A percentile compares a stretch with the other conserved stretches of the same genome.
Evolutionary conservation across 75 land plant species (phyloP).

Genomic region (Pseudotsuga menziesii): DNA sequence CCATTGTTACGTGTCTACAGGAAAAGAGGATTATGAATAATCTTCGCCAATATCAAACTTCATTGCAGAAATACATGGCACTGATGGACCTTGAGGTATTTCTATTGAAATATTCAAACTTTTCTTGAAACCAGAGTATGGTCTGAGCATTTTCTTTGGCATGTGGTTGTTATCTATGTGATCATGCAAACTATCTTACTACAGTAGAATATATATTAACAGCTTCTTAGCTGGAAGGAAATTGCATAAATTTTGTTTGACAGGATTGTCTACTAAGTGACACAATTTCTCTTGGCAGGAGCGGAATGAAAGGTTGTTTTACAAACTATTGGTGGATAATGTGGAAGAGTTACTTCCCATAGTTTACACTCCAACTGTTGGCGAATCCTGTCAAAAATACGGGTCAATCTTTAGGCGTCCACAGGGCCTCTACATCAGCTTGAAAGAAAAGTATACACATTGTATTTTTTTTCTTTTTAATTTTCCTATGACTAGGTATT

Average conservation of each 20-base stretch:
- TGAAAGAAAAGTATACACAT: slow-evolving; percentile 69
- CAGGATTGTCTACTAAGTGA: neutral
- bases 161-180: too few species aligned
- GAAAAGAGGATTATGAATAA: slow-evolving; percentile 66
- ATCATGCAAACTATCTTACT: too few species aligned
- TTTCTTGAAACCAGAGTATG: neutral
- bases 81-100: slow-evolving; percentile 91
- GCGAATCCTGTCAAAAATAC: slow-evolving; percentile 92
- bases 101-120: neutral
- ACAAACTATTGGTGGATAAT: slow-evolving; percentile 83
- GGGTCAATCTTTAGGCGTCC: slow-evolving; percentile 68
- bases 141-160: neutral
- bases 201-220: too few species aligned
- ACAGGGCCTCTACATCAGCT: slow-evolving; percentile 86
- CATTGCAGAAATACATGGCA: slow-evolving; percentile 86
- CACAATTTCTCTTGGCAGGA: slow-evolving; percentile 45
- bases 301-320: slow-evolving; percentile 81
- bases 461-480: neutral
- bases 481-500: too few species aligned
- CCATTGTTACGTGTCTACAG: slow-evolving; percentile 22
- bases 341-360: slow-evolving; percentile 85
- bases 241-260: neutral
- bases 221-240: neutral
- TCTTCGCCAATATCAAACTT: slow-evolving; percentile 70
- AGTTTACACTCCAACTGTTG: slow-evolving; percentile 93